These are phyloP conservation scores for Oryza australiensis DNA, from an alignment of 176 grass and related monocot species.

Conservation along the genomic window DNA sequence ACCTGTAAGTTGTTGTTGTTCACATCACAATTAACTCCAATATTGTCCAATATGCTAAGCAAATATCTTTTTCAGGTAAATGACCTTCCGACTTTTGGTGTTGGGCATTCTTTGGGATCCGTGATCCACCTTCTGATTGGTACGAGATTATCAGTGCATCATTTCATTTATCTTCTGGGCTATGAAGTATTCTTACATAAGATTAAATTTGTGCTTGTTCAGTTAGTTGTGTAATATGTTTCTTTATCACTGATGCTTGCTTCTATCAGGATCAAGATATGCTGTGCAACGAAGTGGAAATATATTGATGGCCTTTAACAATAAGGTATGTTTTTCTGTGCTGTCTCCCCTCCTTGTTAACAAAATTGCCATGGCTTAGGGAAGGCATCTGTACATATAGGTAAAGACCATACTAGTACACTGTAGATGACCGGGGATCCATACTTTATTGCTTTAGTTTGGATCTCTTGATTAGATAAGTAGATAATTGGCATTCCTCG, in stretches of 20 bases:
- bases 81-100: slow-evolving; percentile 87
- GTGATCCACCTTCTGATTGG: slow-evolving; percentile 91
- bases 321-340: slow-evolving; percentile 59
- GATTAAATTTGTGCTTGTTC: background rate
- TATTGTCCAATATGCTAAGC: slow-evolving; percentile 29
- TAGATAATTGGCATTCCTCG: background rate
- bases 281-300: slow-evolving; percentile 88
- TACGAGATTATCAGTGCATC: slow-evolving; percentile 24
- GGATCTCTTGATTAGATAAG: background rate
- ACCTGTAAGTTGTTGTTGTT: slow-evolving; percentile 52
- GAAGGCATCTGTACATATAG: background rate
- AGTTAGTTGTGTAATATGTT: slow-evolving; percentile 24
- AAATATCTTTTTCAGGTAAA: slow-evolving; percentile 53
- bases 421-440: background rate
- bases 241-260: background rate
- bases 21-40: background rate
- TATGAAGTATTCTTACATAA: slow-evolving; percentile 1
- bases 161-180: slow-evolving; percentile 5
- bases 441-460: background rate
- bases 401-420: background rate
- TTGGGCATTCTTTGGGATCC: slow-evolving; percentile 93
- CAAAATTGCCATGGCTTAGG: background rate
- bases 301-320: slow-evolving; percentile 93
- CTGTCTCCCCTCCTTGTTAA: background rate
- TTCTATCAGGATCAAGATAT: slow-evolving; percentile 83